Evolutionary conservation across 2,329 filamentous ascomycete species (phyloP).

Genomic region (Cercospora citrullina): DNA sequence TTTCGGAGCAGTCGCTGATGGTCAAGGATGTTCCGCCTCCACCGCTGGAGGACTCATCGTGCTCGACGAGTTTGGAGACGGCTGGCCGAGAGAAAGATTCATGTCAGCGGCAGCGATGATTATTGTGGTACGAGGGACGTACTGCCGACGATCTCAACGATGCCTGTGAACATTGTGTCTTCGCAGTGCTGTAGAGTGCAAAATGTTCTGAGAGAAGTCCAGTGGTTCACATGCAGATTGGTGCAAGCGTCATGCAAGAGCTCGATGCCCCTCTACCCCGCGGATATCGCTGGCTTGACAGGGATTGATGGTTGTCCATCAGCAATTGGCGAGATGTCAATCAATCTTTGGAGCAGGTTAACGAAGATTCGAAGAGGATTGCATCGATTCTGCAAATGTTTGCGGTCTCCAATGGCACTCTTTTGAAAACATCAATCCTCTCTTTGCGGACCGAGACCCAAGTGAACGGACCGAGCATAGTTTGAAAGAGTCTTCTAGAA

Average conservation of each 20-base stretch:
- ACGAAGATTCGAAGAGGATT: not conserved
- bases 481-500: not conserved
- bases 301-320: not conserved
- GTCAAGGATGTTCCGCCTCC: conserved; percentile 86
- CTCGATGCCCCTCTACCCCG: not conserved
- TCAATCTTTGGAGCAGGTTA: not conserved
- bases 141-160: conserved; percentile 93
- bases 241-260: conserved; percentile 18
- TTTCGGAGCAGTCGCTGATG: conserved; percentile 71
- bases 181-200: not conserved
- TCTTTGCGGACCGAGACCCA: not conserved
- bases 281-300: conserved; percentile 4
- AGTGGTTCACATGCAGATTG: conserved; percentile 4
- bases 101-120: conserved; percentile 37
- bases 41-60: conserved; percentile 69
- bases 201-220: not conserved
- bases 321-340: not conserved
- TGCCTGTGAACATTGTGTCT: conserved; percentile 84
- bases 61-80: conserved; percentile 75
- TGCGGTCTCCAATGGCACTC: not conserved
- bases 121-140: conserved; percentile 42
- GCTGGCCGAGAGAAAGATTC: conserved; percentile 55
- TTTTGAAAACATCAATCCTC: not conserved
- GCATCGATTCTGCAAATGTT: not conserved
- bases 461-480: not conserved